phyloP scores from a whole-genome alignment of 495 filamentous ascomycete genomes.

The Lindgomyces ingoldianus region DNA sequence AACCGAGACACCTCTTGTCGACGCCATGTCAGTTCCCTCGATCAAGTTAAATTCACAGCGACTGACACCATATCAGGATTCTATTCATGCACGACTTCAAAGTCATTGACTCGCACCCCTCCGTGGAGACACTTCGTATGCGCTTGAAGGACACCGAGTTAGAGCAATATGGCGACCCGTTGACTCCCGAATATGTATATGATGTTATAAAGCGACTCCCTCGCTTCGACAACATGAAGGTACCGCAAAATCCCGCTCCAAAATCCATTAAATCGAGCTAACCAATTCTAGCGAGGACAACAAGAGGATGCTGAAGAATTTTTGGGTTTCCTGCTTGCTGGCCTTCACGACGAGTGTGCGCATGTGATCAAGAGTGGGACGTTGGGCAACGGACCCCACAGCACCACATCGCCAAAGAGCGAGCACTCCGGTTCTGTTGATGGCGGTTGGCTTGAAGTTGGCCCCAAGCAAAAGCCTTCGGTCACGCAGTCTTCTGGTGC shows the following conservation, averaged over 20 bases:
- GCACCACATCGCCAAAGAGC: constrained; percentile 45
- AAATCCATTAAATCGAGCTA: constrained; percentile 29
- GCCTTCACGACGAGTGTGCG: constrained; percentile 88
- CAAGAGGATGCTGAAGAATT: constrained; percentile 99
- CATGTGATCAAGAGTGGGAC: constrained; percentile 61
- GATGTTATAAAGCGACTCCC: constrained; percentile 83
- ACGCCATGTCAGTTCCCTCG: constrained; percentile 74
- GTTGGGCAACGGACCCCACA: constrained; percentile 44
- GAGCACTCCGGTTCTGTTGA: constrained; percentile 37
- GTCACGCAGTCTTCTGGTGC: constrained; percentile 86
- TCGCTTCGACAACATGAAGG: constrained; percentile 87
- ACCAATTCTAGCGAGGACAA: constrained; percentile 70
- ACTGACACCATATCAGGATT: constrained; percentile 59
- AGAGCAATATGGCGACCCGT: constrained; percentile 87
- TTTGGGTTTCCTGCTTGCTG: constrained; percentile 87
- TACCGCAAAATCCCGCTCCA: constrained; percentile 49
- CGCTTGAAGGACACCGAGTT: constrained; percentile 78
- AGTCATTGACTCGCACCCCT: constrained; percentile 73
- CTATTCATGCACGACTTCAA: constrained; percentile 95
- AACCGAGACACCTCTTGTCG: constrained; percentile 88
- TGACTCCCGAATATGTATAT: constrained; percentile 94
- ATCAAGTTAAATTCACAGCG: neutral
- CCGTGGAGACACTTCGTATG: constrained; percentile 69
- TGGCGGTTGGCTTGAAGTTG: constrained; percentile 89
- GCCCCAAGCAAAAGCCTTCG: constrained; percentile 82